phyloP scores from a whole-genome alignment of 371 early-diverging fungal species.

The Basidiobolus meristosporus region DNA sequence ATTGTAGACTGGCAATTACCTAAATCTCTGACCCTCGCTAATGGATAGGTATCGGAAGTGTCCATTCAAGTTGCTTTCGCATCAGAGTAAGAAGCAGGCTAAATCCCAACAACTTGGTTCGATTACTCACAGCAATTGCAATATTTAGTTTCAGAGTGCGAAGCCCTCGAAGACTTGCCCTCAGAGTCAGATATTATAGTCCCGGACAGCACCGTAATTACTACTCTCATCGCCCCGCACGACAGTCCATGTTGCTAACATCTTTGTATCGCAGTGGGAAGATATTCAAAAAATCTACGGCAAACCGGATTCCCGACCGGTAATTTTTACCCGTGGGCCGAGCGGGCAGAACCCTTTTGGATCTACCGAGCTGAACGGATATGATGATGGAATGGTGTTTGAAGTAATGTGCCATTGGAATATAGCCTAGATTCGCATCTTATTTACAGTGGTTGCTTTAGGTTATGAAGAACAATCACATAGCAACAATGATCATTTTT shows the following conservation, averaged over 20 bases:
- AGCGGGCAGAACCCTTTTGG: constrained; percentile 54
- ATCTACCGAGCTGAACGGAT: constrained; percentile 35
- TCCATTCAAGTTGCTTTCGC: constrained; percentile 4
- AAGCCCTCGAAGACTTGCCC: not conserved
- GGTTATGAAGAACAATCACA: constrained; percentile 35
- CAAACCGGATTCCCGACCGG: constrained; percentile 16
- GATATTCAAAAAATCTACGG: constrained; percentile 5
- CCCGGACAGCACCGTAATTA: constrained; percentile 1
- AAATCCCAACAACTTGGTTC: no score
- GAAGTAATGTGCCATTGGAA: no score
- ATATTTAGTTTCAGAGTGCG: not conserved
- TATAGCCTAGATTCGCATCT: no score
- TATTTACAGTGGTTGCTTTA: no score
- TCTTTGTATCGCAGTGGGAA: no score
- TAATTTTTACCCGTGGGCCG: constrained; percentile 42
- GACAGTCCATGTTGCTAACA: no score
- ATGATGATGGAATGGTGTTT: constrained; percentile 31
- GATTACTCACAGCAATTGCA: no score
- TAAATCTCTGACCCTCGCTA: not conserved
- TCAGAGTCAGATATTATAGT: constrained; percentile 2
- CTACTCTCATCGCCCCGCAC: no score
- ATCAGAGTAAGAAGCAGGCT: not conserved
- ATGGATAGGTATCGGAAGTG: constrained; percentile 5
- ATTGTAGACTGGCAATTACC: no score
- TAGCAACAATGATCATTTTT: constrained; percentile 8